Evolutionary conservation across 129 eudicot species (phyloP).

Genomic region (Calendula officinalis): DNA sequence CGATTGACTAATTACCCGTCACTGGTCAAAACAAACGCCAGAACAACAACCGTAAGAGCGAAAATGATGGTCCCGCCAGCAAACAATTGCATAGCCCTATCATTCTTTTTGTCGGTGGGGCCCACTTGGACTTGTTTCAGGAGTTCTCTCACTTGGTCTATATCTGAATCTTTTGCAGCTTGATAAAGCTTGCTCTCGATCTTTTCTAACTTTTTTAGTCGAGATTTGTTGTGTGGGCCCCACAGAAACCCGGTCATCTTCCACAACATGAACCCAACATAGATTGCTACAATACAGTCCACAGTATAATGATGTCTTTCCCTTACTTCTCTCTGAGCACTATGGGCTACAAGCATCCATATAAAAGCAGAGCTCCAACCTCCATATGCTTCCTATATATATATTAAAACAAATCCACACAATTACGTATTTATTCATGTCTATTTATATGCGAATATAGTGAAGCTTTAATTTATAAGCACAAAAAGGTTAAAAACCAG

Average conservation of each 20-base stretch:
- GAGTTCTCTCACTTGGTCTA: slow-evolving; percentile 64
- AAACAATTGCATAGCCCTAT: slow-evolving; percentile 66
- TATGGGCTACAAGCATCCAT: slow-evolving; percentile 84
- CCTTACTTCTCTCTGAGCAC: slow-evolving; percentile 94
- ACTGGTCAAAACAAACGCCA: slow-evolving; percentile 68
- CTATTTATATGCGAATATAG: too few species aligned
- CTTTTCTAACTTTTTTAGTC: slow-evolving; percentile 58
- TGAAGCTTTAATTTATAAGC: too few species aligned
- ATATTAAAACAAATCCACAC: background rate
- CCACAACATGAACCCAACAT: slow-evolving; percentile 89
- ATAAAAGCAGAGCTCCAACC: slow-evolving; percentile 78
- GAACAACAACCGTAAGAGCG: slow-evolving; percentile 60
- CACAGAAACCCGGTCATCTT: slow-evolving; percentile 83
- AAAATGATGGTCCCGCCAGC: slow-evolving; percentile 66
- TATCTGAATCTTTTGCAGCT: slow-evolving; percentile 92
- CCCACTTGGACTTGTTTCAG: slow-evolving; percentile 56
- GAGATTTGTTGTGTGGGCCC: slow-evolving; percentile 48
- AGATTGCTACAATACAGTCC: slow-evolving; percentile 78
- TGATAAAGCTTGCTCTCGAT: slow-evolving; percentile 58
- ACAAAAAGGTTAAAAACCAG: too few species aligned
- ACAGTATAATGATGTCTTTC: slow-evolving; percentile 94
- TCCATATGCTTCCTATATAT: slow-evolving; percentile 92
- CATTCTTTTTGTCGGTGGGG: background rate
- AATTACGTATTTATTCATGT: too few species aligned
- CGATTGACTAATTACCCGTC: slow-evolving; percentile 66